Conservation (phyloP, 148 eudicot genomes). For the Beta vulgaris region DNA sequence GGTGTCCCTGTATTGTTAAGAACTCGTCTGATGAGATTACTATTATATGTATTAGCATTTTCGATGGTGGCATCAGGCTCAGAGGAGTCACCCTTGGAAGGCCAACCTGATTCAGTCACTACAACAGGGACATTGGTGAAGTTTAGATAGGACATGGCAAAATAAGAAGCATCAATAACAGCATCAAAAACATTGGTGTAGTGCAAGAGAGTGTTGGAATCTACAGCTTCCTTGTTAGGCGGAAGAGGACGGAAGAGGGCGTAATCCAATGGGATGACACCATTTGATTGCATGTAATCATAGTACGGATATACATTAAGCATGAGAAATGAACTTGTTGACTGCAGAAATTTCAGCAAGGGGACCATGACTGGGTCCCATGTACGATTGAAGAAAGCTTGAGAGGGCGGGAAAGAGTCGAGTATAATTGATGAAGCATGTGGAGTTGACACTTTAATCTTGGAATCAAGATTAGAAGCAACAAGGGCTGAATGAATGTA, state of each 20-base stretch:
- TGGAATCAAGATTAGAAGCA: conserved; percentile 67
- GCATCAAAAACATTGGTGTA: conserved; percentile 95
- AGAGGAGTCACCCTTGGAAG: conserved; percentile 73
- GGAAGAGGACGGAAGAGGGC: conserved; percentile 89
- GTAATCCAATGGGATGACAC: conserved; percentile 74
- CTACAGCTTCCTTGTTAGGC: conserved; percentile 92
- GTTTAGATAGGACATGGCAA: conserved; percentile 75
- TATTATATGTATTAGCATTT: conserved; percentile 84
- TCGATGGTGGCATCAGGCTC: conserved; percentile 83
- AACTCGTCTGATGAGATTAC: conserved; percentile 74
- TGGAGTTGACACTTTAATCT: conserved; percentile 82
- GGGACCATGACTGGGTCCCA: conserved; percentile 86
- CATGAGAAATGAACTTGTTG: conserved; percentile 73
- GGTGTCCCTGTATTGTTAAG: conserved; percentile 89
- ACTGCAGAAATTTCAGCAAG: conserved; percentile 68
- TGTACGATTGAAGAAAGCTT: conserved; percentile 87
- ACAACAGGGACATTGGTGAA: conserved; percentile 75
- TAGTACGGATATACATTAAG: conserved; percentile 88
- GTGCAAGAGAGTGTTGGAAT: conserved; percentile 84
- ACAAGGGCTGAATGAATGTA: conserved; percentile 79
- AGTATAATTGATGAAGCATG: conserved; percentile 79
- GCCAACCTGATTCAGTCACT: conserved; percentile 97
- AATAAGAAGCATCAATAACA: conserved; percentile 80
- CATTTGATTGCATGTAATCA: conserved; percentile 69
- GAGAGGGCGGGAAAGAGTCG: conserved; percentile 93